phyloP scores from a whole-genome alignment of 805 yeast genomes.

The Candida montana region DNA sequence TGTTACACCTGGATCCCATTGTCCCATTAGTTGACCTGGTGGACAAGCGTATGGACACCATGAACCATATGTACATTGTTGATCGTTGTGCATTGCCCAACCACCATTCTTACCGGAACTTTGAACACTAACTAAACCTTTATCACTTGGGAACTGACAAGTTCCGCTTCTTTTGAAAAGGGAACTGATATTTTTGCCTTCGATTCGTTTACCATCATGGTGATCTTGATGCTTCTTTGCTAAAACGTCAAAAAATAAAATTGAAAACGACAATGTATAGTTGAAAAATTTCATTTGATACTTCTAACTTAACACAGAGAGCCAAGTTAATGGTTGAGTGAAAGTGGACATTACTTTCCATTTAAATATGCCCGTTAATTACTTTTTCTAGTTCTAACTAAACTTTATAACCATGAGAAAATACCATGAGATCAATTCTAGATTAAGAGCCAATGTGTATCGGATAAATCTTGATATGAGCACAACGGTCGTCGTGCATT shows the following conservation, averaged over 20 bases:
- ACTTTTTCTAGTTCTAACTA: not conserved
- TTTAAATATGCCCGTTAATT: too few relatives aligned
- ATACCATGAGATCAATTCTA: not conserved
- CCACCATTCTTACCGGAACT: conserved; percentile 58
- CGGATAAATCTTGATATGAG: not conserved
- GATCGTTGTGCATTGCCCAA: conserved; percentile 83
- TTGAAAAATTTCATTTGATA: not conserved
- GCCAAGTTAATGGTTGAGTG: too few relatives aligned
- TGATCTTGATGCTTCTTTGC: conserved; percentile 17
- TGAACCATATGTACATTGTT: conserved; percentile 63
- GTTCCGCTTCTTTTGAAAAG: conserved; percentile 33
- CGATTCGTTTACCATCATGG: conserved; percentile 21
- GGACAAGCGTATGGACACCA: conserved; percentile 93
- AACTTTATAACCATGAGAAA: too few relatives aligned
- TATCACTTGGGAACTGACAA: conserved; percentile 64
- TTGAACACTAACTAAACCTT: conserved; percentile 68
- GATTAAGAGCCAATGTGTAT: not conserved
- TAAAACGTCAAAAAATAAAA: not conserved
- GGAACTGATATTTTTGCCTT: conserved; percentile 22
- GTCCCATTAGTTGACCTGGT: conserved; percentile 81
- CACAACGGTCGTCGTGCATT: not conserved
- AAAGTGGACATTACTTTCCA: too few relatives aligned
- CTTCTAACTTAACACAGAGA: too few relatives aligned
- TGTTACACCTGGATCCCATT: conserved; percentile 81
- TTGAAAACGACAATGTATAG: not conserved